These are phyloP conservation scores for Wallacemonas sp. DNA, from an alignment of 208 protist species.

Conservation along the genomic window DNA sequence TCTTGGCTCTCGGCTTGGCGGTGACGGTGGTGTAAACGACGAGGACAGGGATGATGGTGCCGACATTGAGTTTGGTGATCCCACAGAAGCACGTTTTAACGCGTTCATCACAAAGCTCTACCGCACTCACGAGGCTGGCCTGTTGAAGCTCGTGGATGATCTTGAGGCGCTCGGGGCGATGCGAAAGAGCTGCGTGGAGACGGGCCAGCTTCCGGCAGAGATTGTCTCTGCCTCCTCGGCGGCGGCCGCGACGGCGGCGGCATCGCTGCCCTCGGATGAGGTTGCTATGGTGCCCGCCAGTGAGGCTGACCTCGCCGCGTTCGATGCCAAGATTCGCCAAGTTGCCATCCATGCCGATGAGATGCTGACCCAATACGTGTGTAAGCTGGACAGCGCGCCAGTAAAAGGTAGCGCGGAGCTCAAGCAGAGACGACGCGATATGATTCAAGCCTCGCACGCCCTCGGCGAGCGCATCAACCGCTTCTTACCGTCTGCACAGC, in stretches of 20 bases:
- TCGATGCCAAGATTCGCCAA: conserved; percentile 23
- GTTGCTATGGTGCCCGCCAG: conserved; percentile 4
- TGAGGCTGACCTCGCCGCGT: conserved; percentile 15
- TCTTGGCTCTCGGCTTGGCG: not conserved
- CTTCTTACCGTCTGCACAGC: conserved; percentile 18
- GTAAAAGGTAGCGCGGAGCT: conserved; percentile 40
- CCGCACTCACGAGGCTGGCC: conserved; percentile 35
- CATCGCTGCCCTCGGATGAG: not conserved
- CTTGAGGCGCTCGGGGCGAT: conserved; percentile 35
- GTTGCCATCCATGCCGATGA: conserved; percentile 60
- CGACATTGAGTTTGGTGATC: conserved; percentile 54
- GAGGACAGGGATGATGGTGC: conserved; percentile 24
- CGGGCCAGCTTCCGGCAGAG: not conserved
- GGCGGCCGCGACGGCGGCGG: not conserved
- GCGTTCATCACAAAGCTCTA: conserved; percentile 34
- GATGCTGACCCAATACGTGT: conserved; percentile 72
- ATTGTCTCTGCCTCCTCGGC: not conserved
- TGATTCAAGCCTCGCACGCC: conserved; percentile 35
- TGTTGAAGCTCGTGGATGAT: conserved; percentile 33
- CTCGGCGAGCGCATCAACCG: conserved; percentile 44
- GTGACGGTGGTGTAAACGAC: not conserved
- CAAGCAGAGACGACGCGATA: conserved; percentile 39
- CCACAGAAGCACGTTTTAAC: conserved; percentile 43
- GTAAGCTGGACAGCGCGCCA: conserved; percentile 54
- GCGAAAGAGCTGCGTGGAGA: not conserved